A percentile compares a stretch with the other conserved stretches of the same genome.
Conservation (phyloP, 2,329 filamentous ascomycete genomes). For the Colletotrichum liaoningense region DNA sequence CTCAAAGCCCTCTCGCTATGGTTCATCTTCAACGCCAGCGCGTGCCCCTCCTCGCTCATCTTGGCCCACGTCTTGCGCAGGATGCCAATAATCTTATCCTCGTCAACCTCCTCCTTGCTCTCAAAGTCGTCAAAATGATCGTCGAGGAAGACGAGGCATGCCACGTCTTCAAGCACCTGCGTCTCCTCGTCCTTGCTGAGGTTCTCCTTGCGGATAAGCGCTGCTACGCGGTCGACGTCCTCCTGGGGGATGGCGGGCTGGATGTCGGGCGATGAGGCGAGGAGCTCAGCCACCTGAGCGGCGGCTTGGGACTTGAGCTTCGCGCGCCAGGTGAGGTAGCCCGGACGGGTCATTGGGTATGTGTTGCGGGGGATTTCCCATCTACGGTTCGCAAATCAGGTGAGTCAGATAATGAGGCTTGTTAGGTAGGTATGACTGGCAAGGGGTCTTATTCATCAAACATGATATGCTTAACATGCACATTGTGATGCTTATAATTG, state of each 20-base stretch:
- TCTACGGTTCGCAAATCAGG: conserved; percentile 44
- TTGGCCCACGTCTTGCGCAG: conserved; percentile 81
- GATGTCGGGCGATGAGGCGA: conserved; percentile 50
- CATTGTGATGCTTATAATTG: not conserved
- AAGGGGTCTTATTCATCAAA: not conserved
- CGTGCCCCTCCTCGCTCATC: conserved; percentile 73
- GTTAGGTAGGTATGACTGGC: not conserved
- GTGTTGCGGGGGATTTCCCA: conserved; percentile 83
- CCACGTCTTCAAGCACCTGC: conserved; percentile 85
- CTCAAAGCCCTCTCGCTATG: conserved; percentile 71
- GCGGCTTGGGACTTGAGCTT: conserved; percentile 77
- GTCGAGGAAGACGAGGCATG: conserved; percentile 88
- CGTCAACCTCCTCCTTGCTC: conserved; percentile 71
- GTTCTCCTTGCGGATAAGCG: conserved; percentile 83
- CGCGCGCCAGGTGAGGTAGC: conserved; percentile 85
- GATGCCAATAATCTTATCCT: conserved; percentile 81
- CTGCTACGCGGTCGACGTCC: conserved; percentile 71
- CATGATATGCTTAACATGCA: not conserved
- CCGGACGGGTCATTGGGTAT: conserved; percentile 79
- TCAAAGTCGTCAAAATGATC: conserved; percentile 88
- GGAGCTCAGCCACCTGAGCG: conserved; percentile 65
- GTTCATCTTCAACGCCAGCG: conserved; percentile 73
- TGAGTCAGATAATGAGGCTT: conserved; percentile 20
- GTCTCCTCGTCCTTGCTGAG: conserved; percentile 71
- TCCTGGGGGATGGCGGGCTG: conserved; percentile 53